phyloP scores from a whole-genome alignment of 768 basidiomycete genomes.

The Suillus cothurnatus region DNA sequence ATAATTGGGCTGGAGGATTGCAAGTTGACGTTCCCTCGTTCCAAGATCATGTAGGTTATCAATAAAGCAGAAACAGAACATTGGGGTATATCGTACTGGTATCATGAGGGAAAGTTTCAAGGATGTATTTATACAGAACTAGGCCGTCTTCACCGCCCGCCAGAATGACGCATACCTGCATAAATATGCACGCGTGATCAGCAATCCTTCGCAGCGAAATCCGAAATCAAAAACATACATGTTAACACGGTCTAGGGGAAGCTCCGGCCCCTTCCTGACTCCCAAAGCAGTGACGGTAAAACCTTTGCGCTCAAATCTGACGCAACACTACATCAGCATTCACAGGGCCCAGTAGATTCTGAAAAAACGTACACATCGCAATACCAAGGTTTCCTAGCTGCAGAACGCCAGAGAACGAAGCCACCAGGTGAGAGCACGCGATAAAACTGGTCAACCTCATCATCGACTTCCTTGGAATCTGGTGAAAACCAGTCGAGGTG shows the following conservation, averaged over 20 bases:
- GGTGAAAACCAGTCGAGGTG: slow-evolving; percentile 63
- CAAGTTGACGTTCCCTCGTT: neutral
- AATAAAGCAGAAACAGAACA: neutral
- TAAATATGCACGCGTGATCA: neutral
- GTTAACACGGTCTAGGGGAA: slow-evolving; percentile 67
- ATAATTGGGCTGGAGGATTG: neutral
- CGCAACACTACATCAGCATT: neutral
- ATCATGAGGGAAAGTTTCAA: neutral
- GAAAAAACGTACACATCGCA: slow-evolving; percentile 41
- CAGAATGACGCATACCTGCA: slow-evolving; percentile 36
- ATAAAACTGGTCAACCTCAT: slow-evolving; percentile 55
- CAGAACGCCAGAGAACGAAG: slow-evolving; percentile 66
- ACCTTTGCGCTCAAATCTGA: slow-evolving; percentile 52
- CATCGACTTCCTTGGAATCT: slow-evolving; percentile 47
- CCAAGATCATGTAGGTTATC: neutral
- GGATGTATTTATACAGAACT: neutral
- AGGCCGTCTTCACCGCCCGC: slow-evolving; percentile 25
- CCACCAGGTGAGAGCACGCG: slow-evolving; percentile 62
- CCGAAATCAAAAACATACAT: slow-evolving; percentile 46
- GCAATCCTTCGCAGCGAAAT: neutral
- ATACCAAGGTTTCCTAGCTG: slow-evolving; percentile 68
- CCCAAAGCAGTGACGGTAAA: slow-evolving; percentile 56
- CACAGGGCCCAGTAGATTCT: neutral
- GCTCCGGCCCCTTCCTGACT: slow-evolving; percentile 48
- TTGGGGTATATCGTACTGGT: neutral